Percentiles rank a stretch among this genome's conserved stretches.
phyloP scores from a whole-genome alignment of 352 stramenopile genomes.

The Globisporangium apiculatum region DNA sequence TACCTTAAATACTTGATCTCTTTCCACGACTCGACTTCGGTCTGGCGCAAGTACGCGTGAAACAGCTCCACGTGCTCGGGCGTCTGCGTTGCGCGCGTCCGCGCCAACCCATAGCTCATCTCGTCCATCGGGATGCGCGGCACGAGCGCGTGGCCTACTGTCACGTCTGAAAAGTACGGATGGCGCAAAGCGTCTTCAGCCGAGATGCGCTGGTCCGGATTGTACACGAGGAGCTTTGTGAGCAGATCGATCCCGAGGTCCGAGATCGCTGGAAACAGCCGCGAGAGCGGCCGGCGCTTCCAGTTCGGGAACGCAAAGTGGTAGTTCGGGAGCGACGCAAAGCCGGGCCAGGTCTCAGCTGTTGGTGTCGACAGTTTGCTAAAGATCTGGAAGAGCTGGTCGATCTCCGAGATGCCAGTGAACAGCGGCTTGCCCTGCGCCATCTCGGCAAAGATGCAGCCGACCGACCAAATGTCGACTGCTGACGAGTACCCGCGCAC shows the following conservation, averaged over 20 bases:
- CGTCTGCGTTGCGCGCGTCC: conserved; percentile 33
- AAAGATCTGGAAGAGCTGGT: conserved; percentile 86
- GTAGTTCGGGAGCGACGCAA: conserved; percentile 97
- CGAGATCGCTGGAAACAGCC: conserved; percentile 64
- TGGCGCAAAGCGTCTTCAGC: conserved; percentile 77
- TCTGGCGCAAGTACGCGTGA: conserved; percentile 72
- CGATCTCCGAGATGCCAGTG: conserved; percentile 70
- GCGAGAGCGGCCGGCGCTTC: conserved; percentile 59
- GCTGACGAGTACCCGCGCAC: conserved; percentile 76
- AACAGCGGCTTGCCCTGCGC: conserved; percentile 83
- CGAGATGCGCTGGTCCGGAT: conserved; percentile 75
- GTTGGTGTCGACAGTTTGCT: conserved; percentile 95
- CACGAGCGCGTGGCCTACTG: conserved; percentile 32
- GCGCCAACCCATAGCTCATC: conserved; percentile 63
- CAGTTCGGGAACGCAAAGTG: conserved; percentile 86
- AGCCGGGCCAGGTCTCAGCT: conserved; percentile 95
- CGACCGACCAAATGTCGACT: conserved; percentile 93
- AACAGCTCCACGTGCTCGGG: conserved; percentile 75
- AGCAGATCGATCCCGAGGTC: conserved; percentile 65
- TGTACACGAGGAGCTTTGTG: conserved; percentile 74
- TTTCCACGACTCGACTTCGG: conserved; percentile 74
- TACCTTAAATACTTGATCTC: conserved; percentile 86
- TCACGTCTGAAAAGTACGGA: conserved; percentile 62
- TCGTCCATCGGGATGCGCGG: conserved; percentile 75
- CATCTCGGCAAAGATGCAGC: conserved; percentile 98